Evolutionary conservation across 2,329 filamentous ascomycete genomes (phyloP).

Genomic region (Remersonia thermophila): DNA sequence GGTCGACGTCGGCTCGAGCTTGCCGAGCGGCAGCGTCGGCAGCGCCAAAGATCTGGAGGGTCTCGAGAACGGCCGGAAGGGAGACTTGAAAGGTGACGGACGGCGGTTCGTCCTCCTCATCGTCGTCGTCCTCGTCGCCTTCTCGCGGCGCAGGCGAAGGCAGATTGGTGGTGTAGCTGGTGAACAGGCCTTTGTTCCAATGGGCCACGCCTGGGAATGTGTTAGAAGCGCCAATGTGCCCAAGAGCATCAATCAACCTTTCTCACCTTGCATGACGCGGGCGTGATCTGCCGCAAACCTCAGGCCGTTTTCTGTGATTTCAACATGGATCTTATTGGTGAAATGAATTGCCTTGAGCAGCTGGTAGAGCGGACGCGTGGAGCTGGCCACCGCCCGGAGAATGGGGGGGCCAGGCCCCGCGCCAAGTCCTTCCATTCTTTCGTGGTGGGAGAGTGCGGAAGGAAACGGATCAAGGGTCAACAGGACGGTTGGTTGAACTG

Average conservation of each 20-base stretch:
- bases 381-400: conserved; percentile 66
- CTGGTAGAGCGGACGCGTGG: conserved; percentile 61
- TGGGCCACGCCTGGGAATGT: conserved; percentile 55
- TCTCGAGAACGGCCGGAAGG: conserved; percentile 77
- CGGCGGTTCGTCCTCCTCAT: conserved; percentile 35
- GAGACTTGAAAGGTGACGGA: conserved; percentile 65
- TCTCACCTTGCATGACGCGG: conserved; percentile 76
- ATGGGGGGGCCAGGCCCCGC: conserved; percentile 32
- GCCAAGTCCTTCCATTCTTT: conserved; percentile 12
- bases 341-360: conserved; percentile 46
- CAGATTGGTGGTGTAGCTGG: conserved; percentile 61
- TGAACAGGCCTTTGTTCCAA: conserved; percentile 80
- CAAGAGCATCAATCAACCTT: too few relatives aligned
- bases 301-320: conserved; percentile 74
- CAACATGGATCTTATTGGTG: conserved; percentile 47
- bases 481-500: conserved; percentile 1
- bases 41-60: conserved; percentile 89
- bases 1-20: conserved; percentile 46
- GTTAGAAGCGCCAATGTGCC: conserved; percentile 21
- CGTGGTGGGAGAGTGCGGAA: conserved; percentile 3
- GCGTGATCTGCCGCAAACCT: conserved; percentile 81
- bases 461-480: conserved; percentile 4
- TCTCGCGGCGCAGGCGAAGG: conserved; percentile 14
- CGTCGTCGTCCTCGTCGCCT: conserved; percentile 25
- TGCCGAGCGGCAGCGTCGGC: conserved; percentile 51